A percentile compares a stretch with the other conserved stretches of the same genome.
Evolutionary conservation across 306 rosid species (phyloP).

Genomic region (Arachis stenosperma): DNA sequence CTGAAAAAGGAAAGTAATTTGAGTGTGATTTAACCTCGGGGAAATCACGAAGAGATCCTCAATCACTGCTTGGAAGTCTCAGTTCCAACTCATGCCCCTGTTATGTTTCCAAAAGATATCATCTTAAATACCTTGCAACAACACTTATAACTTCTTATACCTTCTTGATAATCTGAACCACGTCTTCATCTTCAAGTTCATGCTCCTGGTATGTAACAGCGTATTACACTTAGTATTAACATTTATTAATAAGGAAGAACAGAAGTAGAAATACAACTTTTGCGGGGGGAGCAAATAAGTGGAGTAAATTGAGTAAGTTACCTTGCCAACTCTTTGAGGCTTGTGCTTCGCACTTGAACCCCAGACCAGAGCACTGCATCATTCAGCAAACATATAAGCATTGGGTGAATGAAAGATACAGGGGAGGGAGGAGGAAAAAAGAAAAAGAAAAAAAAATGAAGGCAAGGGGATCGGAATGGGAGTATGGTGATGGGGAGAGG

Average conservation of each 20-base stretch:
- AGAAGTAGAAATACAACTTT: not conserved
- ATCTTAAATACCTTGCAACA: constrained; percentile 11
- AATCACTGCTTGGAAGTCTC: constrained; percentile 30
- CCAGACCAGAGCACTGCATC: constrained; percentile 92
- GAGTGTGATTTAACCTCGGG: constrained; percentile 16
- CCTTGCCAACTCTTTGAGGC: constrained; percentile 99
- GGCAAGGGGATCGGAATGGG: too few species aligned
- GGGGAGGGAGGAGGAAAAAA: not conserved
- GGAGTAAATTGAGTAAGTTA: constrained; percentile 30
- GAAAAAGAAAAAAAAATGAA: too few species aligned
- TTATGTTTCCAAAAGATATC: constrained; percentile 1
- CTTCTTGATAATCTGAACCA: constrained; percentile 95
- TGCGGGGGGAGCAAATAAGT: constrained; percentile 11
- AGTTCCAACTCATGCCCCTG: constrained; percentile 17
- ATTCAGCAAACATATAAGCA: constrained; percentile 37
- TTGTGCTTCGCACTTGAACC: constrained; percentile 97
- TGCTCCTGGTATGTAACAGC: constrained; percentile 65
- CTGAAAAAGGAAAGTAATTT: constrained; percentile 34
- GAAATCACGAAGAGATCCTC: constrained; percentile 1
- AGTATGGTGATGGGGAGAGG: too few species aligned
- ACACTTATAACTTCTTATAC: constrained; percentile 44
- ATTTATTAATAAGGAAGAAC: constrained; percentile 10
- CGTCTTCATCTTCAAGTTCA: constrained; percentile 95
- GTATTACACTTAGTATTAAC: constrained; percentile 20
- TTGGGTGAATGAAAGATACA: not conserved